Percentiles rank a stretch among this genome's conserved stretches.
Conservation (phyloP, 2,329 filamentous ascomycete species). For the Aspergillus calidoustus region DNA sequence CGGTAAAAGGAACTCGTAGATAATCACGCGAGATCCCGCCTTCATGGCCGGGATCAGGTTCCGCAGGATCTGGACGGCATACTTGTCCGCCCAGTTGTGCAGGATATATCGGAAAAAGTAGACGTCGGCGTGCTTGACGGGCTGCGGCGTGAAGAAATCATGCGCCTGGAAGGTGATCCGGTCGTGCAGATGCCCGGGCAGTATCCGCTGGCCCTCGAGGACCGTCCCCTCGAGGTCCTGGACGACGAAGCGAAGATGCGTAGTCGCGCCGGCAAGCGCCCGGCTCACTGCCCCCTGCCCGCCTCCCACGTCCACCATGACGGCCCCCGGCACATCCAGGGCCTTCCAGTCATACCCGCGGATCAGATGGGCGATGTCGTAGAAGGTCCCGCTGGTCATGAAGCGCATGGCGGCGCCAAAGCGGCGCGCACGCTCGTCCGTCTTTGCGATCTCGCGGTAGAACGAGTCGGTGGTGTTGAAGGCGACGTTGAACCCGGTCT, state of each 20-base stretch:
- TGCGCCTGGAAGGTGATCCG: background rate
- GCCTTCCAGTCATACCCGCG: background rate
- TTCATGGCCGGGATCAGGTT: conserved; percentile 1
- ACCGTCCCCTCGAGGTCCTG: conserved; percentile 1
- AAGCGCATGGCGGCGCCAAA: background rate
- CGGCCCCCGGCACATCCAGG: background rate
- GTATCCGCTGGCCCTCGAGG: background rate
- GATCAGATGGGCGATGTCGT: background rate
- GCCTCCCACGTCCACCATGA: background rate
- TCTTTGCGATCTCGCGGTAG: background rate
- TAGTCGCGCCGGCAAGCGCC: background rate
- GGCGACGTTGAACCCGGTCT: background rate
- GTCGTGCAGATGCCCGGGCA: background rate
- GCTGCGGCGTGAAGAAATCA: conserved; percentile 22
- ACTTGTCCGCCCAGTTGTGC: conserved; percentile 29
- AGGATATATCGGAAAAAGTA: conserved; percentile 30
- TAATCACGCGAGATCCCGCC: background rate
- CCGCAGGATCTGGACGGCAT: conserved; percentile 20
- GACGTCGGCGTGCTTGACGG: conserved; percentile 20
- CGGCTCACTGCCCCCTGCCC: background rate
- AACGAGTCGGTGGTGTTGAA: background rate
- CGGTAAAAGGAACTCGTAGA: conserved; percentile 1
- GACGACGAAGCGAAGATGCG: background rate
- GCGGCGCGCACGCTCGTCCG: background rate
- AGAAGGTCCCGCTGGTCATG: background rate